Conservation (phyloP, 2,329 filamentous ascomycete genomes). For the Curvularia lunata region DNA sequence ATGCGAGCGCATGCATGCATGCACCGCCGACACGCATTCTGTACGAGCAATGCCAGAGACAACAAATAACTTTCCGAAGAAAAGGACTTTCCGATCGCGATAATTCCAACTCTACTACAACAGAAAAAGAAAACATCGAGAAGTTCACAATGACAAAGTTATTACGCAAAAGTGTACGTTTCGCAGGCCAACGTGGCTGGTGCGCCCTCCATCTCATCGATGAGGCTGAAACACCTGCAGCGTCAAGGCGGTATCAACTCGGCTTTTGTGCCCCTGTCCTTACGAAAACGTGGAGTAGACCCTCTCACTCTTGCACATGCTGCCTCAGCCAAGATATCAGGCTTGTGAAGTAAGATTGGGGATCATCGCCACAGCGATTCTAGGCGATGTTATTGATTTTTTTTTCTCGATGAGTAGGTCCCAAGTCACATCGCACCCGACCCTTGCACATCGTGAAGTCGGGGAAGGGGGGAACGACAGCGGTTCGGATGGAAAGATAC, state of each 20-base stretch:
- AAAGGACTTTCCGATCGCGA: background rate
- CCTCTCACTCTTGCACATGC: slow-evolving; percentile 22
- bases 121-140: background rate
- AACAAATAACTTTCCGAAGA: background rate
- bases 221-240: slow-evolving; percentile 18
- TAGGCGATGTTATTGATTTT: background rate
- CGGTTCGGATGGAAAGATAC: background rate
- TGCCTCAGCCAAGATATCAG: slow-evolving; percentile 26
- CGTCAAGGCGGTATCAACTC: slow-evolving; percentile 15
- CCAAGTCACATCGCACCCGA: background rate
- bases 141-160: background rate
- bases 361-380: background rate
- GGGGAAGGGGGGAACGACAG: background rate
- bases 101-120: background rate
- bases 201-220: background rate
- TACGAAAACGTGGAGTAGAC: slow-evolving; percentile 12
- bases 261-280: background rate
- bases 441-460: background rate
- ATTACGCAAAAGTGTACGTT: background rate
- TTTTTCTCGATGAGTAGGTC: background rate
- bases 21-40: background rate
- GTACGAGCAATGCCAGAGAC: background rate
- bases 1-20: background rate
- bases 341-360: background rate
- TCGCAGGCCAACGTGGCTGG: background rate